Percentiles rank a stretch among this genome's conserved stretches.
phyloP scores from a whole-genome alignment of 768 basidiomycete species.

The Tulasnella calospora region DNA sequence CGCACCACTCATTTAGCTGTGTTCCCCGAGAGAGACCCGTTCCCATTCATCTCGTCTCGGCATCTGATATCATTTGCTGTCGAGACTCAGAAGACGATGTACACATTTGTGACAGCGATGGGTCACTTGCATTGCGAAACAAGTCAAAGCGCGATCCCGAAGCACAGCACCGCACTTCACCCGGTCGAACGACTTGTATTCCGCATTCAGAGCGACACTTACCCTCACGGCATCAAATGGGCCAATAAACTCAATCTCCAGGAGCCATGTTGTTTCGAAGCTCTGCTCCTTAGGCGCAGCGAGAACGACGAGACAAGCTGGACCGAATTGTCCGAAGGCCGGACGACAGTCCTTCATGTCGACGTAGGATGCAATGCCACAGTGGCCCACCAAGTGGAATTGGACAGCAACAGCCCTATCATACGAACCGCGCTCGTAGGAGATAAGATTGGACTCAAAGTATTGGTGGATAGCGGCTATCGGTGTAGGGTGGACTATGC shows the following conservation, averaged over 20 bases:
- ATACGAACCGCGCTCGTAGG: neutral
- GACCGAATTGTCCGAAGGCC: neutral
- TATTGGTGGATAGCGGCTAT: neutral
- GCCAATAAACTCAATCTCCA: neutral
- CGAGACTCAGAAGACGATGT: neutral
- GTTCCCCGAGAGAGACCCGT: slow-evolving; percentile 1
- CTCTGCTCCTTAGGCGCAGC: neutral
- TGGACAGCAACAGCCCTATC: neutral
- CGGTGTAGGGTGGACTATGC: neutral
- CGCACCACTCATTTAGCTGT: neutral
- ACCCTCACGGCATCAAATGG: neutral
- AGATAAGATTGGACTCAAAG: neutral
- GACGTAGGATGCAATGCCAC: neutral
- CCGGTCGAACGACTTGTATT: neutral
- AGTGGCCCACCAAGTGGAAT: neutral
- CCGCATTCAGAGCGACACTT: neutral
- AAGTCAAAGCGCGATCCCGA: neutral
- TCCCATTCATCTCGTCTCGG: slow-evolving; percentile 4
- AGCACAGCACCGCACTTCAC: neutral
- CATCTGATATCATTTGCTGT: neutral
- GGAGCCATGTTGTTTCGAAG: neutral
- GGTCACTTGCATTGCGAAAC: neutral
- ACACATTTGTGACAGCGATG: neutral
- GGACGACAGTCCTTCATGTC: neutral
- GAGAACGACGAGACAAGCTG: neutral